A percentile compares a stretch with the other conserved stretches of the same genome.
Conservation (phyloP, 305 asterid species). For the Plantago lanceolata region DNA sequence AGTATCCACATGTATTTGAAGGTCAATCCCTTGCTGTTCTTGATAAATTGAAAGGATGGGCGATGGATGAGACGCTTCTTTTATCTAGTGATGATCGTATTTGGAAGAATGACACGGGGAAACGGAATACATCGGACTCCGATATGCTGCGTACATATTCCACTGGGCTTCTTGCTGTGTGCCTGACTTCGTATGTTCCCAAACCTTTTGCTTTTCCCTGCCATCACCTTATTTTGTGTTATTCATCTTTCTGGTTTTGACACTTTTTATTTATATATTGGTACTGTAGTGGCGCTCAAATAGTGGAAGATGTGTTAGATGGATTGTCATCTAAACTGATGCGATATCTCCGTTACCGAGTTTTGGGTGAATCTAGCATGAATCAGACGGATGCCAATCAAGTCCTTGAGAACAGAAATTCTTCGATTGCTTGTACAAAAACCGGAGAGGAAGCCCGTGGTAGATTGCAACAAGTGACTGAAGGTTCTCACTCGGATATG, state of each 20-base stretch:
- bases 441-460: constrained; percentile 70
- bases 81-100: constrained; percentile 55
- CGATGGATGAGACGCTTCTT: constrained; percentile 65
- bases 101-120: constrained; percentile 65
- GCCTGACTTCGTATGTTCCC: constrained; percentile 61
- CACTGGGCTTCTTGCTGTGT: constrained; percentile 87
- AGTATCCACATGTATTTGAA: constrained; percentile 95
- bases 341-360: constrained; percentile 76
- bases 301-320: constrained; percentile 91
- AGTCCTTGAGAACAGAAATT: constrained; percentile 49
- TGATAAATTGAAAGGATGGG: constrained; percentile 81
- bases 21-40: constrained; percentile 78
- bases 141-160: constrained; percentile 87
- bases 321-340: constrained; percentile 89
- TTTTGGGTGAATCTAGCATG: constrained; percentile 63
- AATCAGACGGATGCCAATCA: constrained; percentile 59
- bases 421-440: constrained; percentile 40
- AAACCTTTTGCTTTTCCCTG: constrained; percentile 7
- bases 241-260: constrained; percentile 20
- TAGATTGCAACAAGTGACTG: constrained; percentile 52
- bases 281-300: constrained; percentile 68
- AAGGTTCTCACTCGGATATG: constrained; percentile 52
- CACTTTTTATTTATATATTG: constrained; percentile 18
- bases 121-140: constrained; percentile 55
- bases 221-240: constrained; percentile 11